These are phyloP conservation scores for Bothriochloa decipiens DNA, from an alignment of 176 grass and related monocot genomes.

Conservation along the genomic window DNA sequence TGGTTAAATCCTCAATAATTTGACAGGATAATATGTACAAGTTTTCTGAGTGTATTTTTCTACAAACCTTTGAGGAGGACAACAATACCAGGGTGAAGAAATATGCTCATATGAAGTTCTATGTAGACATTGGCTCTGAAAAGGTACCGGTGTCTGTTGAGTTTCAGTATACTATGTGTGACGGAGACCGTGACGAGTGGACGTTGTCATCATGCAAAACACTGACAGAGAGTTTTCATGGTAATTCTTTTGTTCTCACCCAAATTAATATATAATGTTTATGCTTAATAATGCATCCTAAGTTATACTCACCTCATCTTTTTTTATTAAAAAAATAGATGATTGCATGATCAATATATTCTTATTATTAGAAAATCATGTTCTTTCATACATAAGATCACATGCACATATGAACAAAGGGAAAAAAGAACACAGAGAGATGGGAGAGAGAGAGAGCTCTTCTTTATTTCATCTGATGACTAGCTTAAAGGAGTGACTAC, in stretches of 20 bases:
- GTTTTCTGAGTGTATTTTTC: neutral
- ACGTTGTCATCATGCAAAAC: neutral
- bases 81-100: neutral
- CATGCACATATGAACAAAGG: no score
- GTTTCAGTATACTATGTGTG: neutral
- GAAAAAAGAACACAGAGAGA: no score
- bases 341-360: no score
- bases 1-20: neutral
- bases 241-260: neutral
- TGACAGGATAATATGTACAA: neutral
- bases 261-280: neutral
- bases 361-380: no score
- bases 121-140: slow-evolving; percentile 1
- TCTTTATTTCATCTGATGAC: no score
- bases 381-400: no score
- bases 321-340: neutral
- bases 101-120: slow-evolving; percentile 5
- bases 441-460: no score
- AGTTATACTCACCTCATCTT: neutral
- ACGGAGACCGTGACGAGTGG: neutral
- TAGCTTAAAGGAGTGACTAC: no score
- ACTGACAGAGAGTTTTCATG: neutral
- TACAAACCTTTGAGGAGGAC: neutral
- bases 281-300: neutral
- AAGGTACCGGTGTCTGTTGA: neutral